Evolutionary conservation across 225 moss, liverwort and hornwort species (phyloP).

Genomic region (Takakia lepidozioides): DNA sequence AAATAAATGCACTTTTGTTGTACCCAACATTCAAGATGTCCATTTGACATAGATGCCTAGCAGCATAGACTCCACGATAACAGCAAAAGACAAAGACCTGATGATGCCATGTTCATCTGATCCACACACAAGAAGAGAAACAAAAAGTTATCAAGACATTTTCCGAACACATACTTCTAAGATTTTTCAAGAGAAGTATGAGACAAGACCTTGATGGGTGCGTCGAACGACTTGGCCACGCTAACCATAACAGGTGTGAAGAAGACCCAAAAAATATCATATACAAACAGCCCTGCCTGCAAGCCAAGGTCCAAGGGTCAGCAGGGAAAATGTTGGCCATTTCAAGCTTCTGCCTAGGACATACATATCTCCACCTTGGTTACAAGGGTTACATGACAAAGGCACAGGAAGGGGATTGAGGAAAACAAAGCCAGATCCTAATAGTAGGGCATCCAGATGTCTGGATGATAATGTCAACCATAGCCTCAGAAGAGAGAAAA

Average conservation of each 20-base stretch:
- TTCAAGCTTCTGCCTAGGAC: no score
- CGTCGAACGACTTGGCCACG: conserved; percentile 99
- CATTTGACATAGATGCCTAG: conserved; percentile 14
- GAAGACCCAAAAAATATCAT: conserved; percentile 99
- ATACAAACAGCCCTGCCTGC: conserved; percentile 95
- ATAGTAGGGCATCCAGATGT: conserved; percentile 10
- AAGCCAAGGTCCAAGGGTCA: no score
- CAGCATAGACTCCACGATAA: conserved; percentile 8
- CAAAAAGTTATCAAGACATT: not conserved
- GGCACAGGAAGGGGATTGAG: not conserved
- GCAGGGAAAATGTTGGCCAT: no score
- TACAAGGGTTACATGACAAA: no score
- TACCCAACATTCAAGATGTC: no score
- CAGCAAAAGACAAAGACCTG: conserved; percentile 17
- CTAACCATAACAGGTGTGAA: conserved; percentile 99
- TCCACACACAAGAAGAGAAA: no score
- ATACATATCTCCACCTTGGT: no score
- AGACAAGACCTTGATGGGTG: conserved; percentile 83
- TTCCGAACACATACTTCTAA: not conserved
- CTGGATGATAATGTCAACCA: no score
- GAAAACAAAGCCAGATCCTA: not conserved
- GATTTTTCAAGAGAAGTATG: no score
- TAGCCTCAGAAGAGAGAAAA: no score
- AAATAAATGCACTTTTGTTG: no score
- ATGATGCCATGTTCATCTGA: no score